These are phyloP conservation scores for Hamamelis virginiana DNA, from an alignment of 164 flowering plant genomes.

Conservation along the genomic window DNA sequence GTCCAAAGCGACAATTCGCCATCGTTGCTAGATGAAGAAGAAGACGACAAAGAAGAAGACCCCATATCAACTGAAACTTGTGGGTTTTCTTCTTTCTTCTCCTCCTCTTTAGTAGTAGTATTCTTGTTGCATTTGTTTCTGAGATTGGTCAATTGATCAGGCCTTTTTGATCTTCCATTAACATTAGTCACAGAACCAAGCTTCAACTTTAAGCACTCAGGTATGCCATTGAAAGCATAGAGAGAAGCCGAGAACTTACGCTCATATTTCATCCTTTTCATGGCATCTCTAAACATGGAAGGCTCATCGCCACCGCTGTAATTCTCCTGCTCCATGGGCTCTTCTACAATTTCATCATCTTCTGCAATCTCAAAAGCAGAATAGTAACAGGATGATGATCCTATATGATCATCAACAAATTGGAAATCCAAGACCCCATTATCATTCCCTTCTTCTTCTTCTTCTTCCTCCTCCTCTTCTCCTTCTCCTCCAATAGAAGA, in stretches of 20 bases:
- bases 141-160: constrained; percentile 27
- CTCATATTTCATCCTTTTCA: constrained; percentile 71
- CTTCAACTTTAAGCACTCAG: constrained; percentile 56
- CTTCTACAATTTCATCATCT: constrained; percentile 25
- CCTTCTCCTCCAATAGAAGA: constrained; percentile 15
- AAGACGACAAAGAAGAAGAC: constrained; percentile 13
- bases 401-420: constrained; percentile 39
- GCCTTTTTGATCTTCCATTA: constrained; percentile 7
- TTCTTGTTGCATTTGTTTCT: constrained; percentile 31
- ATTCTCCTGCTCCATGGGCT: constrained; percentile 23
- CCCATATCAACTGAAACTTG: constrained; percentile 6
- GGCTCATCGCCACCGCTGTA: constrained; percentile 20
- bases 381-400: constrained; percentile 18
- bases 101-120: constrained; percentile 10
- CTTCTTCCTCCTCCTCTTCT: constrained; percentile 24
- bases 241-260: constrained; percentile 68
- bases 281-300: constrained; percentile 26
- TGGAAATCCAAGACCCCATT: constrained; percentile 30
- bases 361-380: constrained; percentile 44
- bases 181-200: constrained; percentile 19
- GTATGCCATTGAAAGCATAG: constrained; percentile 65
- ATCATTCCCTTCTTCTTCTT: constrained; percentile 18
- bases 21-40: constrained; percentile 16
- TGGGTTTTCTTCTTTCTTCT: not conserved
- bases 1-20: constrained; percentile 58